Evolutionary conservation across 164 flowering plant genomes (phyloP).

Genomic region (Piper longum): DNA sequence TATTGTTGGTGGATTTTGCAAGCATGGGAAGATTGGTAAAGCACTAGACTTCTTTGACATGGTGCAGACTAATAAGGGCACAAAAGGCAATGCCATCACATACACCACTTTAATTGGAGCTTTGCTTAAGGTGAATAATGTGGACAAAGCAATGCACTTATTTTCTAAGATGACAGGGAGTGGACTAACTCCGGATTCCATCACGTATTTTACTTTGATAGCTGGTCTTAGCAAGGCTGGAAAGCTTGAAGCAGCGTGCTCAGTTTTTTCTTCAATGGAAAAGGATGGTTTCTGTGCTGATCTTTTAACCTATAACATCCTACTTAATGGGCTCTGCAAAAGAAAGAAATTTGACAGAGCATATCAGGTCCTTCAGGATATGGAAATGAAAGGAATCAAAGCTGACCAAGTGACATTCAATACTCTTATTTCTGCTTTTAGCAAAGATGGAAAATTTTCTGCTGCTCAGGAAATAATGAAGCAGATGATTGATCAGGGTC

Average conservation of each 20-base stretch:
- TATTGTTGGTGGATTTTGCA: conserved; percentile 66
- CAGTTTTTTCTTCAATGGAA: no score
- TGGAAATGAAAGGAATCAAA: conserved; percentile 36
- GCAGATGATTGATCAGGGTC: conserved; percentile 38
- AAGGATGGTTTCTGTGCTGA: conserved; percentile 53
- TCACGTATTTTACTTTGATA: conserved; percentile 49
- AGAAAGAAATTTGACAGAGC: conserved; percentile 46
- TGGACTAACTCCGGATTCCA: conserved; percentile 42
- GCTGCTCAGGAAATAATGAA: conserved; percentile 27
- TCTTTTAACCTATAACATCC: conserved; percentile 35
- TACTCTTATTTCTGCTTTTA: conserved; percentile 45
- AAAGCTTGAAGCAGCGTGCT: no score
- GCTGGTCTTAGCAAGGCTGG: conserved; percentile 30
- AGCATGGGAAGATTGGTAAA: conserved; percentile 40
- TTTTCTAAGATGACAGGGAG: conserved; percentile 38
- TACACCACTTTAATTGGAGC: conserved; percentile 51
- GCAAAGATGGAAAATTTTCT: conserved; percentile 39
- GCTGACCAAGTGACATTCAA: conserved; percentile 62
- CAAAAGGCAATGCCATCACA: conserved; percentile 43
- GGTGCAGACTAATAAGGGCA: conserved; percentile 30
- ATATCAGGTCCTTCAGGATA: conserved; percentile 41
- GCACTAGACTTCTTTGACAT: conserved; percentile 44
- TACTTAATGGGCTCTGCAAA: conserved; percentile 62
- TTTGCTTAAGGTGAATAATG: conserved; percentile 49
- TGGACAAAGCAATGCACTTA: conserved; percentile 41